Evolutionary conservation across 805 yeast species (phyloP), one percentile per base, ranked within the genome.

Genomic region (Lachancea fermentati): DNA sequence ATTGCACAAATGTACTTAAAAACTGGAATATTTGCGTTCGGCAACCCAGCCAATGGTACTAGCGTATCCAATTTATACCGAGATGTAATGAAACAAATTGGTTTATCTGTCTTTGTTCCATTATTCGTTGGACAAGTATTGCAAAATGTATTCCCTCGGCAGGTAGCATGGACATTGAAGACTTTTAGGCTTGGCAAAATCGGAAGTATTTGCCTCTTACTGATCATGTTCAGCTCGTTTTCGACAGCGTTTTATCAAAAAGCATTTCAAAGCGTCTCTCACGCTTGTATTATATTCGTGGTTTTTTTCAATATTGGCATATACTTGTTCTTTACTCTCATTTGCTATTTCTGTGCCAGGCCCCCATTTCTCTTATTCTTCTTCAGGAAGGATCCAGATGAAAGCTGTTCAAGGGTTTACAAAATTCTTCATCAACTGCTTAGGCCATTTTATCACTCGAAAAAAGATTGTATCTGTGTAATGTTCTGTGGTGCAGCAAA

Each of bases 401-500:
- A 65, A n/a, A 44, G 57, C 11, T 65, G 73, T 2, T 55, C 81
- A 1, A 63, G 32, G 25, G 3, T 60, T 0, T 83, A 85, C 52
- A 69, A 49, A 4, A 62, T 58, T 49, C 44, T 67, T 1, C 66
- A 65, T 43, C 60, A 55, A 41, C 28, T 62, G 6, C 63, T 65
- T 39, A 60, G 69, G 41, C 91, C 91, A 2, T 85, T 84, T 52
- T 83, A 81, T 60, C 83, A 83, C 60, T 69, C 71, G 51, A 75
- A 80, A 49, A 60, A 67, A 37, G 95, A 88, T 54, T 76, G 95
- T 0, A 85, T 85, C 28, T 72, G 89, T 11, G 73, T 88, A 37
- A 75, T 87, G 82, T 71, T 86, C 44, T 85, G 95, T 62, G 95
- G 95, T 8, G 91, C 95, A 4, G 95, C 96, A 2, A 88, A 87